These are phyloP conservation scores for Lactifluus pinguis DNA, from an alignment of 768 basidiomycete species.

Conservation along the genomic window DNA sequence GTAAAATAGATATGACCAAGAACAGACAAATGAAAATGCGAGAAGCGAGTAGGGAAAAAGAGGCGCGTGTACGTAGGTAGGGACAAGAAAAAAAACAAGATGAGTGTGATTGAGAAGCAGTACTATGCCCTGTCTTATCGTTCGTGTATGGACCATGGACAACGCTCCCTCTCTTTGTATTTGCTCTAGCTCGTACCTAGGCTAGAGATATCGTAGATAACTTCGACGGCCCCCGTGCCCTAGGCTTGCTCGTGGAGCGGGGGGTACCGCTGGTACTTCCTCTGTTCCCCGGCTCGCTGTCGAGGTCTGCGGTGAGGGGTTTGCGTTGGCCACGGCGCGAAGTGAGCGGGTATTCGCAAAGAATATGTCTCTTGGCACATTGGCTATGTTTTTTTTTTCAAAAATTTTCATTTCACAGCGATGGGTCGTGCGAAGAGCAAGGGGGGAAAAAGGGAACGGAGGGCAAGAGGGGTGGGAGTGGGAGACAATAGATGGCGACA, in stretches of 20 bases:
- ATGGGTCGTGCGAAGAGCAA: conserved; percentile 7
- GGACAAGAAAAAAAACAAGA: not conserved
- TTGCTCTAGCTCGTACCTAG: not conserved
- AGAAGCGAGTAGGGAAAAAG: too few relatives aligned
- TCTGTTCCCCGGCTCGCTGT: not conserved
- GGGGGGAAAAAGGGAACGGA: not conserved
- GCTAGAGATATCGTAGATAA: not conserved
- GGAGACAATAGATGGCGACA: not conserved
- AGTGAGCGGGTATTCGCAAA: conserved; percentile 18
- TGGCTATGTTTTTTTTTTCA: conserved; percentile 1
- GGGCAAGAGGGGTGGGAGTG: not conserved
- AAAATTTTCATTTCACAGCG: not conserved
- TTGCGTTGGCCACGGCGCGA: conserved; percentile 23
- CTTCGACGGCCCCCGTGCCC: conserved; percentile 8
- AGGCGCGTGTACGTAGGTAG: too few relatives aligned
- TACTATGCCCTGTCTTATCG: not conserved
- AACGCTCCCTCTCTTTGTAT: not conserved
- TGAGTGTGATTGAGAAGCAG: not conserved
- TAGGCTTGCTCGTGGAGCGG: conserved; percentile 12
- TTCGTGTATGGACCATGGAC: not conserved
- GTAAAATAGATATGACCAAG: too few relatives aligned
- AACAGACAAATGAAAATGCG: too few relatives aligned
- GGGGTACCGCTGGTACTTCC: not conserved
- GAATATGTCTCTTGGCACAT: conserved; percentile 18
- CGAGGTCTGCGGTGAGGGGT: not conserved